Evolutionary conservation across 441 rosid species (phyloP).

Genomic region (Aquilaria agallochum): DNA sequence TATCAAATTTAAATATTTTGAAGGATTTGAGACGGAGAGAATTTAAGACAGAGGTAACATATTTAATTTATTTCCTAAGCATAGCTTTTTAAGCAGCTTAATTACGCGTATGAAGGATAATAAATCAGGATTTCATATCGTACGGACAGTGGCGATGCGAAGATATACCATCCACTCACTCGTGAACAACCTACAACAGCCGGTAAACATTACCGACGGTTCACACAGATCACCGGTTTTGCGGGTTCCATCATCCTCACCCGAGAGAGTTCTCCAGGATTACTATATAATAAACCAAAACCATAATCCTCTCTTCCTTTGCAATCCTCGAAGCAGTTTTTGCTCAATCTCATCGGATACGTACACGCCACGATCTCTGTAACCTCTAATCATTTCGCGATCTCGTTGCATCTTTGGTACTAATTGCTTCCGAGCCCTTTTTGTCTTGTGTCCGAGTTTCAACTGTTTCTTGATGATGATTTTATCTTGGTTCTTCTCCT

Average conservation of each 20-base stretch:
- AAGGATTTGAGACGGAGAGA: too few relatives aligned
- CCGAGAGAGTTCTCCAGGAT: conserved; percentile 1
- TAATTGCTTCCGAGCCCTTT: too few relatives aligned
- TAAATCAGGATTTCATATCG: too few relatives aligned
- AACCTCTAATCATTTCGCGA: background rate
- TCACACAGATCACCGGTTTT: conserved; percentile 22
- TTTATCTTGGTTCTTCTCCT: too few relatives aligned
- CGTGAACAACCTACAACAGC: conserved; percentile 25
- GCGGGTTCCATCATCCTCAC: conserved; percentile 27
- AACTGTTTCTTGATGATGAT: too few relatives aligned
- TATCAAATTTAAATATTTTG: too few relatives aligned
- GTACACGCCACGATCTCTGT: conserved; percentile 11
- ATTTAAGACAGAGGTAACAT: too few relatives aligned
- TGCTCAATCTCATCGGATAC: conserved; percentile 22
- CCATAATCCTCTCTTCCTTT: background rate
- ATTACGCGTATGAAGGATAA: too few relatives aligned
- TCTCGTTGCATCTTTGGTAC: conserved; percentile 3
- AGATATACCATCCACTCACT: background rate
- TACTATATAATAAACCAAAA: conserved; percentile 5
- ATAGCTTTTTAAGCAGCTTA: too few relatives aligned
- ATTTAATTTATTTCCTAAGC: too few relatives aligned
- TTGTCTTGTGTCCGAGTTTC: too few relatives aligned
- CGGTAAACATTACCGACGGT: conserved; percentile 26
- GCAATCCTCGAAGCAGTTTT: conserved; percentile 20
- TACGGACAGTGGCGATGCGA: background rate